phyloP scores from a whole-genome alignment of 257 asterid genomes.

The Gentiana straminea region DNA sequence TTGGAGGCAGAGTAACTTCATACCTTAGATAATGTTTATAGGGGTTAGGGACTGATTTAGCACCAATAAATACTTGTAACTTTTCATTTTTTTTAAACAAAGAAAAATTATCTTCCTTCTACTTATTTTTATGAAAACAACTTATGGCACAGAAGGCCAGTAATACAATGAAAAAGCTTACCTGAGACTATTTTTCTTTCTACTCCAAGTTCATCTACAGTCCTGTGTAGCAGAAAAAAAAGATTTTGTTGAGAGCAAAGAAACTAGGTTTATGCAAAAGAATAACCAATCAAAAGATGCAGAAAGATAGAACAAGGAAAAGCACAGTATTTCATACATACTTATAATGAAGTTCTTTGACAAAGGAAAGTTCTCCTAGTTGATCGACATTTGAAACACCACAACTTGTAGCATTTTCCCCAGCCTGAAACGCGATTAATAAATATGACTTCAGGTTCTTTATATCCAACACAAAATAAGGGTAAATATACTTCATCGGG shows the following conservation, averaged over 20 bases:
- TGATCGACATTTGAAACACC: constrained; percentile 66
- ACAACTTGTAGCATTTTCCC: constrained; percentile 77
- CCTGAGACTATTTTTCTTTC: constrained; percentile 49
- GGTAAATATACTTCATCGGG: not conserved
- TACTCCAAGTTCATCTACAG: constrained; percentile 66
- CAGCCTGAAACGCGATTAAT: constrained; percentile 42
- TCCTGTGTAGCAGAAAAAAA: constrained; percentile 31
- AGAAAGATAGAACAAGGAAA: constrained; percentile 1
- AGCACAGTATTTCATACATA: constrained; percentile 3
- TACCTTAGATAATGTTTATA: too few species aligned
- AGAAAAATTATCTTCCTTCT: too few species aligned
- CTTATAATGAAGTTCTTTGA: constrained; percentile 69
- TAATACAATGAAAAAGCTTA: constrained; percentile 19
- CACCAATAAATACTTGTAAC: too few species aligned
- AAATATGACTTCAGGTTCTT: not conserved
- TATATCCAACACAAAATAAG: not conserved
- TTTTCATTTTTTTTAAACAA: too few species aligned
- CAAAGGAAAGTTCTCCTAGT: constrained; percentile 48
- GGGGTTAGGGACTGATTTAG: too few species aligned
- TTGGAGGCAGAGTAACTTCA: too few species aligned
- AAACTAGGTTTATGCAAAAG: constrained; percentile 1
- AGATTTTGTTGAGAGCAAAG: not conserved
- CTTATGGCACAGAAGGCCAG: too few species aligned
- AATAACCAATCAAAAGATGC: not conserved
- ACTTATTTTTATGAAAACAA: too few species aligned